Conservation (phyloP, 1,284 basidiomycete species). For the Ustilago shanxiensis region DNA sequence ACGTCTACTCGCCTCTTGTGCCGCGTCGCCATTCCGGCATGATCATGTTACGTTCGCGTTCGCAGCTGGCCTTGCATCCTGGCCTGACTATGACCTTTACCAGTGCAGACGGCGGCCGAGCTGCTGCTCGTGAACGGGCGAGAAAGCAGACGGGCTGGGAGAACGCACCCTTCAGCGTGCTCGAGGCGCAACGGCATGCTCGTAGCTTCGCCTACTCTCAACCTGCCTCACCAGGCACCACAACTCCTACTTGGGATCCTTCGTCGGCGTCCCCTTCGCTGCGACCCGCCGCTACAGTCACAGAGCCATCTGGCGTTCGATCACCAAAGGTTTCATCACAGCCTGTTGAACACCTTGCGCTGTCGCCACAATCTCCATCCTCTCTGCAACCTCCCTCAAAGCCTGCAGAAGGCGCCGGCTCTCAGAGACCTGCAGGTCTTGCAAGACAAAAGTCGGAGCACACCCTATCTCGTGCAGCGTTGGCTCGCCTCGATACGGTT, state of each 20-base stretch:
- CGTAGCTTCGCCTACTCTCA: conserved; percentile 36
- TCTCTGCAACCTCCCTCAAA: conserved; percentile 9
- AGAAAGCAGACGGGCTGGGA: conserved; percentile 50
- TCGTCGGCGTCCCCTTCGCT: conserved; percentile 16
- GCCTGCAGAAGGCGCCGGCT: background rate
- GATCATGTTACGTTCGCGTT: conserved; percentile 59
- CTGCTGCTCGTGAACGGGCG: conserved; percentile 59
- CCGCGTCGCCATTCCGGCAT: conserved; percentile 59
- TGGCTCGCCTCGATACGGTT: conserved; percentile 33
- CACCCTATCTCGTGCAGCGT: conserved; percentile 25
- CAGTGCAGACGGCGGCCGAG: conserved; percentile 53
- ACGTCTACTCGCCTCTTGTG: conserved; percentile 27
- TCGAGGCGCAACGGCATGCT: conserved; percentile 49
- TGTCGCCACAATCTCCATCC: conserved; percentile 25
- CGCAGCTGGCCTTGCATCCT: conserved; percentile 54
- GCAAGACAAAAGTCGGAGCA: conserved; percentile 36
- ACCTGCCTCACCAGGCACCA: conserved; percentile 44
- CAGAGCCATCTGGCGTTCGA: conserved; percentile 6
- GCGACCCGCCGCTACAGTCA: conserved; percentile 26
- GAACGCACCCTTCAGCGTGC: conserved; percentile 61
- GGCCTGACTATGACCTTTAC: conserved; percentile 45
- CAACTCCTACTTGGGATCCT: conserved; percentile 32
- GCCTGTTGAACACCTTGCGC: conserved; percentile 4
- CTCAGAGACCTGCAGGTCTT: conserved; percentile 12
- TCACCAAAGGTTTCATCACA: conserved; percentile 25